phyloP scores from a whole-genome alignment of 2,329 filamentous ascomycete species.

The Ophiostoma fasciatum region DNA sequence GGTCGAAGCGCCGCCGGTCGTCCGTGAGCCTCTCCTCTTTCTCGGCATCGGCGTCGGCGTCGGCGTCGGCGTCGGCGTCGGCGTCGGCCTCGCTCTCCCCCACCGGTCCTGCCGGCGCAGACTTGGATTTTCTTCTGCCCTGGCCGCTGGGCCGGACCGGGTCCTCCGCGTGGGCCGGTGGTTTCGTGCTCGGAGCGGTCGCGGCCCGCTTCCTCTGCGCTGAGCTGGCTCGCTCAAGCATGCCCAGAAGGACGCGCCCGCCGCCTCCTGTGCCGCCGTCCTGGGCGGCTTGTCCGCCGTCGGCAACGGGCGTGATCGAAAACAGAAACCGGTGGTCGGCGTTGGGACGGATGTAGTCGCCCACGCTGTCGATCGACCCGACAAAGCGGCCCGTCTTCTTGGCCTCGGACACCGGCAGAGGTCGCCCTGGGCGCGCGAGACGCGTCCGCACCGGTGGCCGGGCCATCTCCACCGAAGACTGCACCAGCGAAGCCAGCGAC shows the following conservation, averaged over 20 bases:
- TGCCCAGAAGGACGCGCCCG: neutral
- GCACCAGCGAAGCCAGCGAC: neutral
- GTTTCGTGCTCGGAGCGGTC: too few relatives aligned
- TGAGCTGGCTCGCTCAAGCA: slow-evolving; percentile 1
- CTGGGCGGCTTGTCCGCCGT: too few relatives aligned
- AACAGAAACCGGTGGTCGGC: slow-evolving; percentile 5
- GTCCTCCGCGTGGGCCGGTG: too few relatives aligned
- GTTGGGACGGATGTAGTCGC: slow-evolving; percentile 2
- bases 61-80: too few relatives aligned
- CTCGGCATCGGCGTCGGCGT: neutral
- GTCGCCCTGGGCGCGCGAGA: neutral
- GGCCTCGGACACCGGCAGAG: neutral
- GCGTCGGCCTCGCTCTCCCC: too few relatives aligned
- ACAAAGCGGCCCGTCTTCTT: neutral
- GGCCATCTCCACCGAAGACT: neutral
- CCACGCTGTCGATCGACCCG: slow-evolving; percentile 2
- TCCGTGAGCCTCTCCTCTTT: neutral
- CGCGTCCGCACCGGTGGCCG: neutral
- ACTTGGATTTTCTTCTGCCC: too few relatives aligned
- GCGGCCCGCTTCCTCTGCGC: too few relatives aligned
- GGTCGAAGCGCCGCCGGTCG: slow-evolving; percentile 7
- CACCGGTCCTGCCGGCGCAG: too few relatives aligned
- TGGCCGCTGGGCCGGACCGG: too few relatives aligned
- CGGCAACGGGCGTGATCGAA: too few relatives aligned
- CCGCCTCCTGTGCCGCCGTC: too few relatives aligned